Evolutionary conservation across 2,329 filamentous ascomycete species (phyloP), one percentile per base, ranked within the genome.

Genomic region (Fusarium lyarnte): DNA sequence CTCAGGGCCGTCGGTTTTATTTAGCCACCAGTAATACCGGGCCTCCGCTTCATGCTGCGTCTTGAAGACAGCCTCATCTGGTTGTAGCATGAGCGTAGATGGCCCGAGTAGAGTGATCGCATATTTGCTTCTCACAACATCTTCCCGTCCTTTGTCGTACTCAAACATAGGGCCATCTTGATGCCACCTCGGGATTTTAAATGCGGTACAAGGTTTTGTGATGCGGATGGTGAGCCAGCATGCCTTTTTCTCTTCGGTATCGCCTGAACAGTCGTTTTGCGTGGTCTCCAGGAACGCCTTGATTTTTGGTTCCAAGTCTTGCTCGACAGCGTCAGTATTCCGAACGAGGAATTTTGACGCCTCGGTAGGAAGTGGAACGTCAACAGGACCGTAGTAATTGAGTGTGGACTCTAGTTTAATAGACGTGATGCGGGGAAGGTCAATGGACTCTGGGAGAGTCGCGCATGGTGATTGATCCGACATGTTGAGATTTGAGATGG

Each of bases 221-320:
- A 43, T 31, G 3, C 61, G 6, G 7, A 53, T 43, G 6, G 58
- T 53, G 12, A 63, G n/a, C 61, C 61, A 63, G 31, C 61, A 63
- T 12, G 38, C 25, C 1, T 9, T 17, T 10, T 63, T 63, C 6
- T 38, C 25, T 14, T 33, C 4, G 19, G 2, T 1, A 2, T 33
- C 11, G 0, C 61, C 61, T 0, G 17, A 35, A 8, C 61, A 63
- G n/a, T 63, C 58, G 4, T 13, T 16, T 17, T 45, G 43, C 6
- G 58, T 53, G 1, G 4, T 23, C 4, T 11, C 5, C 0, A 63
- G 3, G 19, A 63, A 63, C 8, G 31, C 10, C 14, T 23, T 16
- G 3, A 53, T 14, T 3, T 19, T 42, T 4, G 8, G 19, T 13
- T 51, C 14, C 0, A 43, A 7, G 6, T 63, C 58, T 4, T 29